phyloP scores from a whole-genome alignment of 805 yeast genomes.

The Ogataea minuta region DNA sequence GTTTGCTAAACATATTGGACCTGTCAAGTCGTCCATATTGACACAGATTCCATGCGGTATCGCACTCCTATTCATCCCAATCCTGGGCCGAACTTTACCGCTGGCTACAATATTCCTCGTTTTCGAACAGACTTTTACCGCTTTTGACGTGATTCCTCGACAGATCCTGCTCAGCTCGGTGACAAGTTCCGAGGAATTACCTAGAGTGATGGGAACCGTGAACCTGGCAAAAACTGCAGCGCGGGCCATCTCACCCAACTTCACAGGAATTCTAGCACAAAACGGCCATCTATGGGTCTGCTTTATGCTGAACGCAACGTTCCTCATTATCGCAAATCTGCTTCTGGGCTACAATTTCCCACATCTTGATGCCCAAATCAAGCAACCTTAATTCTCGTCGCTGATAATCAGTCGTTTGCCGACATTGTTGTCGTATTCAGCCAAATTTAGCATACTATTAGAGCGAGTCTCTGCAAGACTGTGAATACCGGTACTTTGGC shows the following conservation, averaged over 20 bases:
- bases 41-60: conserved; percentile 80
- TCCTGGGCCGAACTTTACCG: conserved; percentile 35
- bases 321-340: conserved; percentile 48
- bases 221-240: conserved; percentile 86
- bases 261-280: conserved; percentile 74
- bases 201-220: conserved; percentile 80
- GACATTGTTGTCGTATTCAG: conserved; percentile 13
- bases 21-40: conserved; percentile 68
- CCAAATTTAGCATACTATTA: conserved; percentile 24
- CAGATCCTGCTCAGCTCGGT: conserved; percentile 74
- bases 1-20: conserved; percentile 67
- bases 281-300: conserved; percentile 45
- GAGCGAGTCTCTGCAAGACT: conserved; percentile 30
- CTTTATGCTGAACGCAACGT: conserved; percentile 50
- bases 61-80: conserved; percentile 55
- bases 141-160: conserved; percentile 93
- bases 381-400: conserved; percentile 22
- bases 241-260: conserved; percentile 74
- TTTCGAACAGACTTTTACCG: conserved; percentile 58
- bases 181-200: conserved; percentile 59
- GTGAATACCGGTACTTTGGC: conserved; percentile 26
- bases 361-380: conserved; percentile 36
- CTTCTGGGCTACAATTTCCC: conserved; percentile 43
- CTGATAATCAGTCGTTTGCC: conserved; percentile 28
- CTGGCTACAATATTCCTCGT: conserved; percentile 51